Evolutionary conservation across 768 basidiomycete genomes (phyloP).

Genomic region (Mycena pura): DNA sequence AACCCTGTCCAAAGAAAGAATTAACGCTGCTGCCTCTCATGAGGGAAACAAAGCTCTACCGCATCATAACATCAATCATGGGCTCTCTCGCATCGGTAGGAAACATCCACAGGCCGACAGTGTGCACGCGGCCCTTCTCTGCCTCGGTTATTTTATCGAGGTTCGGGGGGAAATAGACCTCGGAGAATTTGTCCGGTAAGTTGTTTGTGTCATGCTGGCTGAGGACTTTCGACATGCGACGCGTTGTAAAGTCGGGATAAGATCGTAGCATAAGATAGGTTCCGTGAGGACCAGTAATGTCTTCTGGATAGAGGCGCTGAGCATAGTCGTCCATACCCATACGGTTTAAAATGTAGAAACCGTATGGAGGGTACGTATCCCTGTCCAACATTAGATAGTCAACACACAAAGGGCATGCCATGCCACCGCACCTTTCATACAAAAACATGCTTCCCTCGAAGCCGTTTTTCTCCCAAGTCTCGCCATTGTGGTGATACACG

Average conservation of each 20-base stretch:
- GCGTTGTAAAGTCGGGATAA: slow-evolving; percentile 70
- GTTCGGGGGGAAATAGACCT: slow-evolving; percentile 53
- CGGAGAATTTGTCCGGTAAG: slow-evolving; percentile 55
- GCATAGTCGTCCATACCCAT: slow-evolving; percentile 81
- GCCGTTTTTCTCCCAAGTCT: slow-evolving; percentile 84
- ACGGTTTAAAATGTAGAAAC: slow-evolving; percentile 85
- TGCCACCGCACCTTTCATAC: slow-evolving; percentile 84
- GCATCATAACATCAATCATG: slow-evolving; percentile 72
- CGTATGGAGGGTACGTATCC: slow-evolving; percentile 80
- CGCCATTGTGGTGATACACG: slow-evolving; percentile 75
- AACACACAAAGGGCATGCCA: slow-evolving; percentile 18
- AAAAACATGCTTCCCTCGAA: slow-evolving; percentile 91
- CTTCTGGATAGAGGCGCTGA: slow-evolving; percentile 78
- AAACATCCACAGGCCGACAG: slow-evolving; percentile 80
- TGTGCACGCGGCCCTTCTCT: slow-evolving; percentile 63
- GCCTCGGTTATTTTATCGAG: slow-evolving; percentile 50
- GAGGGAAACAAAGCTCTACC: slow-evolving; percentile 44
- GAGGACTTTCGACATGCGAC: slow-evolving; percentile 48
- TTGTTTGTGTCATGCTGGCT: slow-evolving; percentile 38
- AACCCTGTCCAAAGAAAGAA: slow-evolving; percentile 48
- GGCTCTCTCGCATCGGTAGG: slow-evolving; percentile 73
- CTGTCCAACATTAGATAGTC: slow-evolving; percentile 44
- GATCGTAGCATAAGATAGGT: slow-evolving; percentile 77
- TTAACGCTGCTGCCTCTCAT: no score
- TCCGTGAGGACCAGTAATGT: slow-evolving; percentile 67